Evolutionary conservation across 768 basidiomycete genomes (phyloP).

Genomic region (Antrodiella citrinella): DNA sequence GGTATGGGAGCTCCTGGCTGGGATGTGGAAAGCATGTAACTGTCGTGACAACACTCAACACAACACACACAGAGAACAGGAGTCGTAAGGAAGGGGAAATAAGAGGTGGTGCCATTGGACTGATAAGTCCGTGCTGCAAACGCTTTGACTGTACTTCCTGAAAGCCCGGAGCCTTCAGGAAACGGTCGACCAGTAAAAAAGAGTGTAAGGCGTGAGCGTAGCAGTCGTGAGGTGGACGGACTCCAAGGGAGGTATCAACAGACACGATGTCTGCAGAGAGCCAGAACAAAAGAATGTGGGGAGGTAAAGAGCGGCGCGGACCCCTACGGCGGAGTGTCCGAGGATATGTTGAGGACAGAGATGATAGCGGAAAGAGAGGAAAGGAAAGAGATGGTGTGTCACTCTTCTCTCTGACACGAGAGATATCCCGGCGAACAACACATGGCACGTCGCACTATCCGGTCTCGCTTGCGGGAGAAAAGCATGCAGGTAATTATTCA

Average conservation of each 20-base stretch:
- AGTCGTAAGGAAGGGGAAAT: neutral
- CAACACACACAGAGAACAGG: neutral
- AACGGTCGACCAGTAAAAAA: neutral
- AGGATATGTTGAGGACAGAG: neutral
- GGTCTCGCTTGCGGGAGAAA: neutral
- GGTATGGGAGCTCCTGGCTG: neutral
- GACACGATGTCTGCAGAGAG: neutral
- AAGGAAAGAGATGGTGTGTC: neutral
- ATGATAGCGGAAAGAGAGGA: neutral
- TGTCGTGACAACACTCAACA: neutral
- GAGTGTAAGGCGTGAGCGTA: neutral
- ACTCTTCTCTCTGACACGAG: neutral
- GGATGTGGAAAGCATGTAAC: neutral
- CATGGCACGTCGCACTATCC: neutral
- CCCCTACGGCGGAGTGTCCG: neutral
- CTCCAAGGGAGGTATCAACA: neutral
- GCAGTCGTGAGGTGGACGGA: neutral
- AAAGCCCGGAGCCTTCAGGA: neutral
- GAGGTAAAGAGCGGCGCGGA: neutral
- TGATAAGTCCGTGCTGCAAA: neutral
- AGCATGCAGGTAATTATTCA: neutral
- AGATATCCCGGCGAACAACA: neutral
- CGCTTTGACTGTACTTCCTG: neutral
- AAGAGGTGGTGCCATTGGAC: neutral
- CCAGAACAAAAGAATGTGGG: neutral